A percentile compares a stretch with the other conserved stretches of the same genome.
phyloP scores from a whole-genome alignment of 257 asterid genomes.

The Solanum rostratum region DNA sequence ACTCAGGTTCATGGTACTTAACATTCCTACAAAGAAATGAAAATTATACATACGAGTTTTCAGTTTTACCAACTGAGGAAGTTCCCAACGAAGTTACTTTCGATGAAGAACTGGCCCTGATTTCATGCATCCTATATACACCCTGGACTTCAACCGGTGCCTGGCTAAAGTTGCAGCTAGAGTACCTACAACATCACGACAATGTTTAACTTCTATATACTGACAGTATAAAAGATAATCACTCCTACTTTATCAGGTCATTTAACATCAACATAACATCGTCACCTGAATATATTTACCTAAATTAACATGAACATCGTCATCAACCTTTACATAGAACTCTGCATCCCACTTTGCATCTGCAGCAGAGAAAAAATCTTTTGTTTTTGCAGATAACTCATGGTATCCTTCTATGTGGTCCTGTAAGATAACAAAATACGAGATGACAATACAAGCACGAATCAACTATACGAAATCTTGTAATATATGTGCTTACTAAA shows the following conservation, averaged over 20 bases:
- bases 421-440: conserved; percentile 13
- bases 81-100: conserved; percentile 19
- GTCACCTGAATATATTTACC: conserved; percentile 33
- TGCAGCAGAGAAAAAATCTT: conserved; percentile 59
- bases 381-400: conserved; percentile 75
- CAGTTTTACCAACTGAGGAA: not conserved
- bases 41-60: not conserved
- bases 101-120: conserved; percentile 57
- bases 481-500: conserved; percentile 30
- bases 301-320: conserved; percentile 78
- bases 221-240: not conserved
- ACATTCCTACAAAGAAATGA: conserved; percentile 23
- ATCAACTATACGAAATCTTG: not conserved
- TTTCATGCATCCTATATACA: conserved; percentile 61
- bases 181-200: conserved; percentile 24
- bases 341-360: conserved; percentile 74
- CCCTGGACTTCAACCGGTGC: conserved; percentile 39
- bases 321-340: conserved; percentile 70
- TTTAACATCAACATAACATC: conserved; percentile 63
- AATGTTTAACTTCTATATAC: not conserved
- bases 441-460: not conserved
- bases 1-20: conserved; percentile 55
- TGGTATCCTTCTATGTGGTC: conserved; percentile 80
- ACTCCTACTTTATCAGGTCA: not conserved
- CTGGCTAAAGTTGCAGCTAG: conserved; percentile 49